Conservation (phyloP, 352 stramenopile species). For the Globisporangium alternatum region DNA sequence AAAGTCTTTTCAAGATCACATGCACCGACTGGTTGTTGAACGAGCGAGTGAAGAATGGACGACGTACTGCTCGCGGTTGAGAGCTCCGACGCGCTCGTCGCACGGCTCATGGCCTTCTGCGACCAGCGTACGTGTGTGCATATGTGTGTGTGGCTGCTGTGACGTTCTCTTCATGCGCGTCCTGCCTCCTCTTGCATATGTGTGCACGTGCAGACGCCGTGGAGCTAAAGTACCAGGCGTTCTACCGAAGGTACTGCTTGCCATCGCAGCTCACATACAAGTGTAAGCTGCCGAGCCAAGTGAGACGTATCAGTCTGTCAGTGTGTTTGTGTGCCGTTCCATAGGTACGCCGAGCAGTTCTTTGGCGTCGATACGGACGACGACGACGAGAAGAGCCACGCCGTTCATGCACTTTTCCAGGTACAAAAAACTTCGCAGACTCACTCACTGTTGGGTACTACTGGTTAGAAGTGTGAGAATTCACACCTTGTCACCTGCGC, state of each 20-base stretch:
- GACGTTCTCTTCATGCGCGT: background rate
- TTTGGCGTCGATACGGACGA: slow-evolving; percentile 23
- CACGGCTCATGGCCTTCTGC: slow-evolving; percentile 36
- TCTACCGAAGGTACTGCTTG: slow-evolving; percentile 10
- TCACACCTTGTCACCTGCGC: background rate
- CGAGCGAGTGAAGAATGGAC: slow-evolving; percentile 25
- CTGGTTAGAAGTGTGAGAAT: background rate
- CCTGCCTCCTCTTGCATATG: background rate
- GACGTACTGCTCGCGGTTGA: slow-evolving; percentile 38
- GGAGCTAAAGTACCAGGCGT: slow-evolving; percentile 13
- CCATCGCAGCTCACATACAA: background rate
- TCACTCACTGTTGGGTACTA: background rate
- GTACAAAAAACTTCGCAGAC: slow-evolving; percentile 13
- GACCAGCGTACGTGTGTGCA: slow-evolving; percentile 23
- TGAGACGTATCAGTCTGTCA: background rate
- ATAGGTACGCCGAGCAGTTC: slow-evolving; percentile 37
- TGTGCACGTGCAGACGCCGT: slow-evolving; percentile 14
- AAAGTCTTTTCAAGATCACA: too few species aligned
- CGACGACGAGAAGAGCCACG: slow-evolving; percentile 35
- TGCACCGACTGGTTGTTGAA: too few species aligned
- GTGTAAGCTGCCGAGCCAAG: background rate
- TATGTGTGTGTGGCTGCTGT: background rate
- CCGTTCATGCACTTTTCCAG: slow-evolving; percentile 40
- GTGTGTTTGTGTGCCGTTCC: background rate
- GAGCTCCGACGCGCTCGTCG: slow-evolving; percentile 41